Base-by-base conservation (phyloP, 805 yeast species). In the Wickerhamomyces mucosus region DNA sequence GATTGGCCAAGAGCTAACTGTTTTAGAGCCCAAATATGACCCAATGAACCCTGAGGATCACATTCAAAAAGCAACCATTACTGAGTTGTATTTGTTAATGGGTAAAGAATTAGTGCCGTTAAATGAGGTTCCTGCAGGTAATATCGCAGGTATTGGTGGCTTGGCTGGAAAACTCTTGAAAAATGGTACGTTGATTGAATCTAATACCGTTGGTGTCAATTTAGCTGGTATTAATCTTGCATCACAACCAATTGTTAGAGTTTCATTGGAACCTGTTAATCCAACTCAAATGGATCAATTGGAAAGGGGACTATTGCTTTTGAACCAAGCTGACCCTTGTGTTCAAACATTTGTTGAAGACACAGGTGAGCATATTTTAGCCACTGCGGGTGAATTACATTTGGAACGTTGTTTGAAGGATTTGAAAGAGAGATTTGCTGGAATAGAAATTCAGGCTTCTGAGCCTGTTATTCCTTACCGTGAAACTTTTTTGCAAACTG, bases 371-470 rank as follows among this genome's bases (percentile, higher is more conserved):
- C 82, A 83, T 43, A 86, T 92, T 41, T 63, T 92, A 44, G 84
- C 94, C 27, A 88, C 95, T 8, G 96, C 98, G 8, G 99, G 99
- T 30, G 98, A 92, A 56, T 64, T 92, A 40, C 99, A 92, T 61
- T 63, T 92, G 26, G 99, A 92, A 50, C 71, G 98, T 50, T 92
- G 98, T 56, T 55, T 92, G 42, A 86, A 85, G 48, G 99, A 92
- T 58, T 60, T 92, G 48, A 75, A 71, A 33, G 95, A 84, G 46
- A 65, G 97, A 43, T 92, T 86, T 67, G 96, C 97, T 1, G 86
- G 88, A 10, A 73, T 86, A 43, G 96, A 85, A 31, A 76, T 92
- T 9, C 72, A 80, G 4, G 73, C 78, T 20, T 89, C 95, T 18
- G 82, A 84, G 46, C 97, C 98, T 0, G 89, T 82, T 15, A 94